Percentiles rank a stretch among this genome's conserved stretches.
Evolutionary conservation across 2,329 filamentous ascomycete species (phyloP).

Genomic region (Trichoderma afroharzianum): DNA sequence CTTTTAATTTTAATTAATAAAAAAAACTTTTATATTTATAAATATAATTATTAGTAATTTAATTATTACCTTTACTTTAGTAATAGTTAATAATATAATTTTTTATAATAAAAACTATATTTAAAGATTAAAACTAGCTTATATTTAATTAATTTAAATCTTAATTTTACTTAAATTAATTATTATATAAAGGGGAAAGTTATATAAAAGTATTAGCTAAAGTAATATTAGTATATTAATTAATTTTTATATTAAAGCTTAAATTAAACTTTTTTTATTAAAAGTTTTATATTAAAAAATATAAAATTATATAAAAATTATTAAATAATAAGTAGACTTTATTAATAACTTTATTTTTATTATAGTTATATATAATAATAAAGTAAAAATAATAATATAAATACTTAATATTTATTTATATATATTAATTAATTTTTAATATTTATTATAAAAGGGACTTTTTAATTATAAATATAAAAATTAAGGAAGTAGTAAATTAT

Average conservation of each 20-base stretch:
- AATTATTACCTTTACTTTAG: background rate
- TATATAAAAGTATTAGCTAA: background rate
- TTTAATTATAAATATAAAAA: background rate
- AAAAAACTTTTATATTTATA: background rate
- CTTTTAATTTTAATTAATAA: background rate
- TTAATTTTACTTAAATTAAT: background rate
- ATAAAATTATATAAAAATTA: background rate
- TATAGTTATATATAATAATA: background rate
- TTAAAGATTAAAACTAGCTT: background rate
- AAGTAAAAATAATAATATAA: slow-evolving; percentile 8
- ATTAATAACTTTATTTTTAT: slow-evolving; percentile 5
- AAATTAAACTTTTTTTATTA: background rate
- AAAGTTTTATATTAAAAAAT: background rate
- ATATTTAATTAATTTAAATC: background rate
- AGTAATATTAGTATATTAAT: slow-evolving; percentile 5
- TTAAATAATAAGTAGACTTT: background rate
- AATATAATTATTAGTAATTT: background rate
- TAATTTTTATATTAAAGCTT: slow-evolving; percentile 3
- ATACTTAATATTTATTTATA: background rate
- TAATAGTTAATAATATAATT: background rate
- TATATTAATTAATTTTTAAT: background rate
- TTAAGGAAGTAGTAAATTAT: background rate
- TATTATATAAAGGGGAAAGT: background rate
- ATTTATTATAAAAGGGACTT: background rate
- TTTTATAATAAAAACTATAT: background rate